A percentile compares a stretch with the other conserved stretches of the same genome.
phyloP scores from a whole-genome alignment of 2,329 filamentous ascomycete species.

The Gaeumannomyces tritici region DNA sequence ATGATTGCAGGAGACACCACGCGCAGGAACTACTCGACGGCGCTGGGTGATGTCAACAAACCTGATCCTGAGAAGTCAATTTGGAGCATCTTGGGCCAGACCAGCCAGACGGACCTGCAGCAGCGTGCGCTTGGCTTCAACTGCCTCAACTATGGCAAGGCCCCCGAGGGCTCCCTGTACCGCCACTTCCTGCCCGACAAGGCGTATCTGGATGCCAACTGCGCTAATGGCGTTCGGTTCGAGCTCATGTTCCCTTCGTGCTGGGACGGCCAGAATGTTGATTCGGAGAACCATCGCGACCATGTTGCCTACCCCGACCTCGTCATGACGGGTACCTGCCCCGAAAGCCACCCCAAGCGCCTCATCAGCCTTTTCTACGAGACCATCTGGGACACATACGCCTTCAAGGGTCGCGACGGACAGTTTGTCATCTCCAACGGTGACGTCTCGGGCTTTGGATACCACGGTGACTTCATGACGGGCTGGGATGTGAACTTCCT shows the following conservation, averaged over 20 bases:
- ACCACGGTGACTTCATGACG: slow-evolving; percentile 72
- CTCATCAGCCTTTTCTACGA: slow-evolving; percentile 74
- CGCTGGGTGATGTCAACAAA: slow-evolving; percentile 55
- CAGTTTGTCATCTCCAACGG: slow-evolving; percentile 70
- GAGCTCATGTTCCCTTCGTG: slow-evolving; percentile 86
- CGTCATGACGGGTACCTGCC: slow-evolving; percentile 70
- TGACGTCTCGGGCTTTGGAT: slow-evolving; percentile 63
- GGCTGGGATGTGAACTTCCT: slow-evolving; percentile 66
- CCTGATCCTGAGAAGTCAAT: slow-evolving; percentile 56
- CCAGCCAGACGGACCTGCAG: slow-evolving; percentile 55
- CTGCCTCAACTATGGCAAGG: slow-evolving; percentile 70
- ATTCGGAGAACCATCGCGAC: slow-evolving; percentile 44
- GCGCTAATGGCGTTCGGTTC: slow-evolving; percentile 69
- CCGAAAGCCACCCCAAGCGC: slow-evolving; percentile 55
- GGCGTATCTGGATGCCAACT: slow-evolving; percentile 69
- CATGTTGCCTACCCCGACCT: slow-evolving; percentile 72
- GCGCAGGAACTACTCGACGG: slow-evolving; percentile 57
- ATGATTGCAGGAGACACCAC: slow-evolving; percentile 71
- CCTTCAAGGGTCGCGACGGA: slow-evolving; percentile 53
- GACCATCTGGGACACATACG: slow-evolving; percentile 69
- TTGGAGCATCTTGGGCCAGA: slow-evolving; percentile 57
- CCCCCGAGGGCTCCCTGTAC: slow-evolving; percentile 63
- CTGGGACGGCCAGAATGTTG: slow-evolving; percentile 65
- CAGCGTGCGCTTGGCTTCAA: slow-evolving; percentile 91
- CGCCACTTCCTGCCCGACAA: slow-evolving; percentile 79